A percentile compares a stretch with the other conserved stretches of the same genome.
These are phyloP conservation scores for Triangularia verruculosa DNA, from an alignment of 2,329 filamentous ascomycete genomes.

Conservation along the genomic window DNA sequence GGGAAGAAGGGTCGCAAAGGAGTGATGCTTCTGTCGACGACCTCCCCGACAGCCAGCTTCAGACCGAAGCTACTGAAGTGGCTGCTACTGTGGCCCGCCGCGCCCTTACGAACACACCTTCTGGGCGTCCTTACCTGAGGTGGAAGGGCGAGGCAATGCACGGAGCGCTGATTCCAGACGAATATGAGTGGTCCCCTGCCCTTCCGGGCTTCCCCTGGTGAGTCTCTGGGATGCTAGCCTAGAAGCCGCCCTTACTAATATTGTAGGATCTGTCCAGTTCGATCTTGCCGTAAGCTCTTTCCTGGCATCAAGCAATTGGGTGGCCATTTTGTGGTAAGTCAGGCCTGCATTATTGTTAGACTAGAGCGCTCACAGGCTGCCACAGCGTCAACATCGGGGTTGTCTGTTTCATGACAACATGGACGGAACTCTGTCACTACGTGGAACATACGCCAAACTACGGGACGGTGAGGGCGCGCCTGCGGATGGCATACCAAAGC, in stretches of 20 bases:
- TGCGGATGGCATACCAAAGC: background rate
- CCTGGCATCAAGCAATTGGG: constrained; percentile 14
- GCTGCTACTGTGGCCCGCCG: background rate
- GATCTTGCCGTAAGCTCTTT: constrained; percentile 24
- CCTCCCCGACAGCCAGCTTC: background rate
- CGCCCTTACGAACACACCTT: constrained; percentile 5
- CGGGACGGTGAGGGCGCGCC: background rate
- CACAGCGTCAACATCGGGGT: constrained; percentile 22
- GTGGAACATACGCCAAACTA: constrained; percentile 14
- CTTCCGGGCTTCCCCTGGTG: constrained; percentile 20
- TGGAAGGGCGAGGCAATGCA: constrained; percentile 10
- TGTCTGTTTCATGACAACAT: constrained; percentile 30
- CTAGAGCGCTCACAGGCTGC: background rate
- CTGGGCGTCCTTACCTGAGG: constrained; percentile 11
- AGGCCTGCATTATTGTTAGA: background rate
- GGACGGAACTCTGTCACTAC: constrained; percentile 31
- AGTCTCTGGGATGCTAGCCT: background rate
- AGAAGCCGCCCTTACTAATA: background rate
- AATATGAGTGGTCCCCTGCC: constrained; percentile 14
- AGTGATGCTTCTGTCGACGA: background rate
- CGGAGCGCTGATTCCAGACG: constrained; percentile 21
- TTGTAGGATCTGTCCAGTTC: constrained; percentile 24
- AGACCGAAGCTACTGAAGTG: background rate
- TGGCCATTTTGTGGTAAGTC: constrained; percentile 24
- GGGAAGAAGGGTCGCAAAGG: background rate